Percentiles rank a stretch among this genome's conserved stretches.
Evolutionary conservation across 2,329 filamentous ascomycete species (phyloP).

Genomic region (Scytalidium lignicola): DNA sequence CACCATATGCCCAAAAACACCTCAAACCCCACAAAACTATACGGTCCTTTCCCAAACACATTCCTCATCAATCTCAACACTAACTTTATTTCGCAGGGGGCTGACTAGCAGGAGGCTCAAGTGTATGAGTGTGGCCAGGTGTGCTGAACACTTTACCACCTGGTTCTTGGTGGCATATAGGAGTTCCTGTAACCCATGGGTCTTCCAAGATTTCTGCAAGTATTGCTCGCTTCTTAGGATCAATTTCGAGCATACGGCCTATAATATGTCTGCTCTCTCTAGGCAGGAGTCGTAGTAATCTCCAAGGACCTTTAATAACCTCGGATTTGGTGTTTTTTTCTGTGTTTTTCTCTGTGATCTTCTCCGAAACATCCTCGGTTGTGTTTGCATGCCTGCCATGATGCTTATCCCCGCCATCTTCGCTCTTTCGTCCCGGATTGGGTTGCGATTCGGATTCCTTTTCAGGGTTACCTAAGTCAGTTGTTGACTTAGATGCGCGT

Average conservation of each 20-base stretch:
- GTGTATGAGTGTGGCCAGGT: constrained; percentile 74
- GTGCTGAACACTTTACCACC: constrained; percentile 68
- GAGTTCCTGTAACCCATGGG: constrained; percentile 80
- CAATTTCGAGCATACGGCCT: constrained; percentile 84
- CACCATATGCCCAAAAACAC: neutral
- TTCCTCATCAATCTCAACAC: neutral
- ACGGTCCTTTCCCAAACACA: neutral
- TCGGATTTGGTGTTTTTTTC: constrained; percentile 49
- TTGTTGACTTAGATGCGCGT: constrained; percentile 20
- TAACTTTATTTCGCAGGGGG: constrained; percentile 21
- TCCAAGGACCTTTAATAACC: constrained; percentile 87
- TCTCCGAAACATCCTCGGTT: constrained; percentile 14
- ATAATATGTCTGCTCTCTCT: constrained; percentile 88
- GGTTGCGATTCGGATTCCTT: constrained; percentile 9
- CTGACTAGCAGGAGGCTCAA: constrained; percentile 63
- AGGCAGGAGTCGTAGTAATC: constrained; percentile 79
- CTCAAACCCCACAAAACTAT: neutral
- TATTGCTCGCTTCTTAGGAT: constrained; percentile 75
- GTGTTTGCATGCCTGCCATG: neutral
- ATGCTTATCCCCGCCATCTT: neutral
- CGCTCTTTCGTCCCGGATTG: neutral
- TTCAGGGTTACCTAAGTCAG: constrained; percentile 14
- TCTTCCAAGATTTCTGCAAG: constrained; percentile 84
- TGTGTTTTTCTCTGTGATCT: constrained; percentile 58
- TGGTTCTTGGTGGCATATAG: constrained; percentile 81